Evolutionary conservation across 2,329 filamentous ascomycete species (phyloP), one percentile per base, ranked within the genome.

Genomic region (Camillea tinctor): DNA sequence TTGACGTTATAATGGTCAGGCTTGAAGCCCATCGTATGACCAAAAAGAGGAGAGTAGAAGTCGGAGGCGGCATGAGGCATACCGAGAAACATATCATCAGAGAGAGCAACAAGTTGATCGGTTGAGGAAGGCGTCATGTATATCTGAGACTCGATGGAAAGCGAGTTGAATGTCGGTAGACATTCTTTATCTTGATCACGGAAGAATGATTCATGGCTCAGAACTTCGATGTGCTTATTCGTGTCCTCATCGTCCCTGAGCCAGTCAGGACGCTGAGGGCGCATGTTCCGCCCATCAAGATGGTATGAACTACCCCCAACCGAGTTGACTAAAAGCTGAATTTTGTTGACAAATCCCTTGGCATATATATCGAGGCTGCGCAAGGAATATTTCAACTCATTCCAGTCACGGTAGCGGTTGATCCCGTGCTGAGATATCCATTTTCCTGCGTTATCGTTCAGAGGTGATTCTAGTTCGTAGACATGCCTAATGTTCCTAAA

Each of bases 401-500:
- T 72, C 76, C 77, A 79, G 60, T 79, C 77, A 1, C 77, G 75
- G 61, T 79, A 79, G 19, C 77, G 65, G 62, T 79, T 79, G 50
- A 76, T 71, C 54, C 76, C 71, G 59, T 79, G 77, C 6, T 73
- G 73, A 20, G 71, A 67, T 20, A 79, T 69, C 77, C 76, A 79
- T 54, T 73, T 68, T n/a, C 76, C 76, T 17, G 75, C 71, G 1
- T 65, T 54, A 57, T 78, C 76, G 60, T 79, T 79, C 8, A 79
- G 70, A 3, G 73, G 72, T 0, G 76, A 78, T 54, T 76, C 72
- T 11, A 75, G 36, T 62, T 79, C 77, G 58, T 75, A 79, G 8
- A 69, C 68, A 50, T 70, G 71, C 51, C 76, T 76, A 11, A 74
- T 75, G 7, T 69, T 60, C 21, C 67, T 69, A 53, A 79, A 76